Percentiles rank a stretch among this genome's conserved stretches.
phyloP scores from a whole-genome alignment of 1,284 basidiomycete species.

The Pulchroboletus neoregius region DNA sequence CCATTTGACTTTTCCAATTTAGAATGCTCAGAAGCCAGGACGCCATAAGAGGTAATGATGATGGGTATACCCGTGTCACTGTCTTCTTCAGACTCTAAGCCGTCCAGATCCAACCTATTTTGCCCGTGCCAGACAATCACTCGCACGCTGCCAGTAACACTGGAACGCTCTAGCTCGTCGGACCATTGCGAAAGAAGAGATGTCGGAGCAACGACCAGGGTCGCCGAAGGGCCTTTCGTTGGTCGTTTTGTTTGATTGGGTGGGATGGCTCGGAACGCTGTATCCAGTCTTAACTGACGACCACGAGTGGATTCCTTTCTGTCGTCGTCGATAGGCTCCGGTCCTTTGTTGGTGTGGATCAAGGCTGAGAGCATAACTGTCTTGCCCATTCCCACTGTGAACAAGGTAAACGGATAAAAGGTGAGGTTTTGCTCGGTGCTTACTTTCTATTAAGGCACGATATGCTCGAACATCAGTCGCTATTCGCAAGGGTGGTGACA shows the following conservation, averaged over 20 bases:
- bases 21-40: conserved; percentile 78
- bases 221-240: conserved; percentile 53
- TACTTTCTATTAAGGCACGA: conserved; percentile 41
- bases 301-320: conserved; percentile 37
- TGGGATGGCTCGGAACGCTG: conserved; percentile 47
- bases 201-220: conserved; percentile 91
- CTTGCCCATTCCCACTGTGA: conserved; percentile 89
- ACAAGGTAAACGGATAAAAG: conserved; percentile 11
- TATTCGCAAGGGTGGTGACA: background rate
- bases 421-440: conserved; percentile 16
- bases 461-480: conserved; percentile 5
- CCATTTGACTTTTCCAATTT: conserved; percentile 53
- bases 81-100: conserved; percentile 49
- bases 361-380: conserved; percentile 94
- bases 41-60: conserved; percentile 88
- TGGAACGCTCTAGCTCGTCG: conserved; percentile 77
- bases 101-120: conserved; percentile 71
- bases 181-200: conserved; percentile 90
- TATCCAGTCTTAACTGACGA: conserved; percentile 61
- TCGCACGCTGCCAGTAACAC: conserved; percentile 65
- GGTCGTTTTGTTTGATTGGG: conserved; percentile 32
- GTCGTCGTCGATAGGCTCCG: conserved; percentile 38
- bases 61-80: conserved; percentile 60
- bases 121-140: conserved; percentile 85
- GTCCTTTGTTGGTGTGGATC: conserved; percentile 73